Conservation (phyloP, 331 rosid species). For the Telfairia occidentalis region DNA sequence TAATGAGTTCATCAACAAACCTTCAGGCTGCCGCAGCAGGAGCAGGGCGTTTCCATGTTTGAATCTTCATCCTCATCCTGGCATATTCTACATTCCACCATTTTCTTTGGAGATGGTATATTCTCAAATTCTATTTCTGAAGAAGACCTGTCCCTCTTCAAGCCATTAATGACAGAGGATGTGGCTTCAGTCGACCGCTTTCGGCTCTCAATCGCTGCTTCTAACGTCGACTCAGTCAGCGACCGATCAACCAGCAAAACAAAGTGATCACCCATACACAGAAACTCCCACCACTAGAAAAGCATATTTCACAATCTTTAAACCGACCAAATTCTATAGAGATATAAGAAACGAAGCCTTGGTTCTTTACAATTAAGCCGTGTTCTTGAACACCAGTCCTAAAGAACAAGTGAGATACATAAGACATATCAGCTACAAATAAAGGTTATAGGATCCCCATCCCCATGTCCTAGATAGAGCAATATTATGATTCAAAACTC, state of each 20-base stretch:
- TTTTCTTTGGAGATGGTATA: conserved; percentile 26
- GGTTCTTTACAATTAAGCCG: background rate
- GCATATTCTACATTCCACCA: conserved; percentile 86
- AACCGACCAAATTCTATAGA: background rate
- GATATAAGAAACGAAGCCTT: background rate
- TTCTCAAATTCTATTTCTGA: conserved; percentile 27
- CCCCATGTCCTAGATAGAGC: background rate
- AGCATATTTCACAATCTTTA: background rate
- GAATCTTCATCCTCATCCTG: conserved; percentile 85
- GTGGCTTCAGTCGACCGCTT: conserved; percentile 47
- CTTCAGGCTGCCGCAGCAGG: conserved; percentile 92
- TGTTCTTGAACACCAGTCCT: background rate
- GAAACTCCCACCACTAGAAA: conserved; percentile 9
- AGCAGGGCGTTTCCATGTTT: conserved; percentile 91
- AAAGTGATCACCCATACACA: conserved; percentile 83
- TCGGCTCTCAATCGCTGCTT: conserved; percentile 75
- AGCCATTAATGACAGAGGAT: conserved; percentile 31
- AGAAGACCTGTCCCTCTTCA: conserved; percentile 24
- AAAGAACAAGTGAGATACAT: background rate
- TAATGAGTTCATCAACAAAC: conserved; percentile 24
- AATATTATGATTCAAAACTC: background rate
- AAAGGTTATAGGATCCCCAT: background rate
- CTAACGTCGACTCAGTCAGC: conserved; percentile 81
- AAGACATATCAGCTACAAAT: background rate
- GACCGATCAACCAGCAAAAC: conserved; percentile 79